Evolutionary conservation across 164 flowering plant species (phyloP).

Genomic region (Tetracentron sinense): DNA sequence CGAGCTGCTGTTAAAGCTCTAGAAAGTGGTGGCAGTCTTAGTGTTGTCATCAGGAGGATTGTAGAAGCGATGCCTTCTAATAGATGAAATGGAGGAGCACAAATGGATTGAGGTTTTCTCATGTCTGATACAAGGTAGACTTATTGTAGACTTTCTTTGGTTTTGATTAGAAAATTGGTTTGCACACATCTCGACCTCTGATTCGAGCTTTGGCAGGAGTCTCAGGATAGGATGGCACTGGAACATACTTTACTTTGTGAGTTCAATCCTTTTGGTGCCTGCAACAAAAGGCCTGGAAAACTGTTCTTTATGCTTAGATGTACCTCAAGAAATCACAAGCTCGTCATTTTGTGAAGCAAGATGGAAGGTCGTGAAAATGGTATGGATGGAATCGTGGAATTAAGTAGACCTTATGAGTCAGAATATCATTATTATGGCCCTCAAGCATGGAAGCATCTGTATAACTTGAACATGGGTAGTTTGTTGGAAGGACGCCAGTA

Average conservation of each 20-base stretch:
- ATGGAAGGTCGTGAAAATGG: neutral
- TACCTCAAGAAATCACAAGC: neutral
- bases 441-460: neutral
- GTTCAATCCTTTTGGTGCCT: too few species aligned
- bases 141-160: neutral
- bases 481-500: too few species aligned
- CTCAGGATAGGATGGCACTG: neutral
- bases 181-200: neutral
- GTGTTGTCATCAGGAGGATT: constrained; percentile 63
- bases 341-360: neutral
- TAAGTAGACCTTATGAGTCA: neutral
- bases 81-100: constrained; percentile 20
- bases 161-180: too few species aligned
- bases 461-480: too few species aligned
- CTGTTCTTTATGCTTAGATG: neutral
- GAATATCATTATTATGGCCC: neutral
- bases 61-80: constrained; percentile 66
- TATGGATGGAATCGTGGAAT: neutral
- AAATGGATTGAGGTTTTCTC: neutral
- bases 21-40: constrained; percentile 67
- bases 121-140: neutral
- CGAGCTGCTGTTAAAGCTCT: constrained; percentile 80
- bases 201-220: neutral
- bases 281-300: neutral
- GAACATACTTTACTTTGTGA: too few species aligned